Conservation (phyloP, 2,329 filamentous ascomycete species). For the Colletotrichum aenigma region DNA sequence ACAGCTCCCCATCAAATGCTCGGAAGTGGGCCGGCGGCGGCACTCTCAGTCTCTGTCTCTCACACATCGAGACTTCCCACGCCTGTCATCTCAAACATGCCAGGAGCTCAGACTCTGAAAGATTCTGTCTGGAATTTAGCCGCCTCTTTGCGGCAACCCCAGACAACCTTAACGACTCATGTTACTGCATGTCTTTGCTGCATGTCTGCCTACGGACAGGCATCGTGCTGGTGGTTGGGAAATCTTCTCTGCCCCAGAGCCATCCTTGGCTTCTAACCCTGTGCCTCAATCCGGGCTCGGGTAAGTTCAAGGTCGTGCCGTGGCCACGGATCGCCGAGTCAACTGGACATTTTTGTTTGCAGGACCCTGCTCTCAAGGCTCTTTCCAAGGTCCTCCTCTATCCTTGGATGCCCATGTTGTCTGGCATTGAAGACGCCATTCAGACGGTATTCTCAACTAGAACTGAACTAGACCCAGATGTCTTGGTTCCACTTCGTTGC, state of each 20-base stretch:
- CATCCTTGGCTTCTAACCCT: conserved; percentile 1
- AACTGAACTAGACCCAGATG: not conserved
- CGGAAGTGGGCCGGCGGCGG: not conserved
- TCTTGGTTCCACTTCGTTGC: not conserved
- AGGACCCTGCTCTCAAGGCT: not conserved
- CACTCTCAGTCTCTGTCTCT: not conserved
- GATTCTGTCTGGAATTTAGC: not conserved
- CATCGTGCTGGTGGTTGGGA: not conserved
- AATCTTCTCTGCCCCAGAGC: not conserved
- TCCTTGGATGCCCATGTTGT: not conserved
- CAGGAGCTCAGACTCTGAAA: conserved; percentile 5
- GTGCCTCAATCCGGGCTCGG: not conserved
- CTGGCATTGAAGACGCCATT: not conserved
- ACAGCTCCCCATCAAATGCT: not conserved
- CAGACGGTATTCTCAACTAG: not conserved
- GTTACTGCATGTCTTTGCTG: not conserved
- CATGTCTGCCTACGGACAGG: not conserved
- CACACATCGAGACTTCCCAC: not conserved
- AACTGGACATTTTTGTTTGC: not conserved
- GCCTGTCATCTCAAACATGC: conserved; percentile 9
- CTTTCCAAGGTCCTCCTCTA: not conserved
- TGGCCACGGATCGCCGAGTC: not conserved
- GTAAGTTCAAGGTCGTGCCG: not conserved
- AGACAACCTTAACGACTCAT: conserved; percentile 18
- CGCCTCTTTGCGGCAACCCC: not conserved